phyloP scores from a whole-genome alignment of 768 basidiomycete species.

The Amanita jacksonii region DNA sequence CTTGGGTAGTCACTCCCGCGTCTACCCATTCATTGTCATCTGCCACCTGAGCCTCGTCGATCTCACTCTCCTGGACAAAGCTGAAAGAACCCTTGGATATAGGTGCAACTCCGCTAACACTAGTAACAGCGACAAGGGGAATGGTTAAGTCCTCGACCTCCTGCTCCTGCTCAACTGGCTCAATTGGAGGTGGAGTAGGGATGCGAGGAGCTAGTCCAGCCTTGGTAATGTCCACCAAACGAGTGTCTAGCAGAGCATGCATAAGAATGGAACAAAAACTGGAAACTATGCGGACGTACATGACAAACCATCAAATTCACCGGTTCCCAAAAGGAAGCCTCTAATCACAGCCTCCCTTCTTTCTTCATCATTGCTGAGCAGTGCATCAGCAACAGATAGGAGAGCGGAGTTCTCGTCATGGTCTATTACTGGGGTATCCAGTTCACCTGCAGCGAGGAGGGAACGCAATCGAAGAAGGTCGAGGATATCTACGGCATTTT shows the following conservation, averaged over 20 bases:
- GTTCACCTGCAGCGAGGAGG: slow-evolving; percentile 34
- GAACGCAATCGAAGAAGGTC: slow-evolving; percentile 51
- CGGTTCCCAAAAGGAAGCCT: slow-evolving; percentile 47
- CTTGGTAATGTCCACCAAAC: slow-evolving; percentile 48
- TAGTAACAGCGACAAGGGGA: slow-evolving; percentile 27
- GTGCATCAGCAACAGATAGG: slow-evolving; percentile 38
- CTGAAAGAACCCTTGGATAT: slow-evolving; percentile 54
- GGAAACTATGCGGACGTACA: slow-evolving; percentile 36
- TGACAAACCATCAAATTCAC: slow-evolving; percentile 50
- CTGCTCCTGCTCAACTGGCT: slow-evolving; percentile 19
- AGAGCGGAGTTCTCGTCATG: slow-evolving; percentile 48
- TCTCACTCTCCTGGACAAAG: slow-evolving; percentile 78
- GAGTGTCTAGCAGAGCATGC: slow-evolving; percentile 38
- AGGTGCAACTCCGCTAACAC: slow-evolving; percentile 28
- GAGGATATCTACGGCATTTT: slow-evolving; percentile 42
- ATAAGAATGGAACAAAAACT: slow-evolving; percentile 8
- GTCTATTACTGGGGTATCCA: slow-evolving; percentile 33
- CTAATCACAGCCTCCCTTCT: slow-evolving; percentile 40
- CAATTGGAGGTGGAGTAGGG: slow-evolving; percentile 29
- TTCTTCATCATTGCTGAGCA: slow-evolving; percentile 48
- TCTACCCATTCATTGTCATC: slow-evolving; percentile 50
- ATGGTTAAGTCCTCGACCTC: slow-evolving; percentile 14
- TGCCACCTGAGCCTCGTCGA: slow-evolving; percentile 47
- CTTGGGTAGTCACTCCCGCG: slow-evolving; percentile 16
- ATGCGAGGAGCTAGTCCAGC: slow-evolving; percentile 39